Evolutionary conservation across 1,284 basidiomycete genomes (phyloP), one percentile per base, ranked within the genome.

Genomic region (Austropuccinia psidii): DNA sequence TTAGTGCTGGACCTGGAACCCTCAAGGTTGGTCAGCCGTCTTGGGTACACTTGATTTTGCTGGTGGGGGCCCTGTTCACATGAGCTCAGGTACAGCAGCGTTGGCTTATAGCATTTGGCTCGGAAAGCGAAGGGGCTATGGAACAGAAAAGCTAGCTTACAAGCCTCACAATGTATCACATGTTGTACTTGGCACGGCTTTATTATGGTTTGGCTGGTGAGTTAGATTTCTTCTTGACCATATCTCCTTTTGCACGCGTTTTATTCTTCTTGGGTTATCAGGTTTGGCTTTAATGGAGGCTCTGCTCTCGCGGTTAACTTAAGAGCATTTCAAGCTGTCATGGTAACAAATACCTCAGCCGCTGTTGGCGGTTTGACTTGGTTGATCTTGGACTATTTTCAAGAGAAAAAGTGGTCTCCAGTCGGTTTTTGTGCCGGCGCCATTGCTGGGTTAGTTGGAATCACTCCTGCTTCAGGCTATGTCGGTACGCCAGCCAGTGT

Each of bases 361-460:
- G 76, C 78, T 2, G 76, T 79, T 17, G 82, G 81, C 43, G 82
- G 80, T 0, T 68, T 83, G 11, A 81, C 82, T 0, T 83, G 82
- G 82, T 80, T 83, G 80, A 75, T 79, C 8, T 43, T 24, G 77
- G 79, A 74, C 77, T 77, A 11, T 57, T 80, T 27, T 79, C 80
- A 21, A 79, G 80, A 80, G 79, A 79, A 79, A 75, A 68, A 66
- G 27, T 69, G 73, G 73, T 69, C 65, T 58, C 60, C 64, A 6
- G 91, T 98, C 76, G 93, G 93, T 17, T 95, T 98, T 84, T 98
- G 95, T 83, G 93, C 91, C 2, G 95, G 95, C 67, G 93, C 91
- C 74, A 89, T 98, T 77, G 85, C 89, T 15, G 93, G 93, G 67
- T 86, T 96, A 13, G 79, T 83, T 65, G 83, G 82, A 65, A 95